Base-by-base conservation (phyloP, 768 basidiomycete genomes). In the Pleurotus platypus region DNA sequence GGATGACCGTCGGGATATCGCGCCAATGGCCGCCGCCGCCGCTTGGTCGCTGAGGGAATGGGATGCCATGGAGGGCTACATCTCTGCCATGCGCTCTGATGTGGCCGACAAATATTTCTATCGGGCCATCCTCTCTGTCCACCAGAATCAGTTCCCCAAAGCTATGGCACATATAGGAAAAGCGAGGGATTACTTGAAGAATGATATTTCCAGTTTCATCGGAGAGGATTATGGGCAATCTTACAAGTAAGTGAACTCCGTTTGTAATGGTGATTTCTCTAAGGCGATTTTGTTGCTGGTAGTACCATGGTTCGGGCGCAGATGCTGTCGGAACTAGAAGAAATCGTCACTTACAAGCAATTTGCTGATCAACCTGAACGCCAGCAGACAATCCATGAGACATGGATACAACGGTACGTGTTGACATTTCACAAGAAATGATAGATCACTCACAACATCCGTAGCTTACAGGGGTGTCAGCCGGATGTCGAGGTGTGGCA, bases 401-500 rank as follows among this genome's bases (percentile, higher is more conserved):
- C 96, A 0, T 99, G 97, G 97, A 92, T 96, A 86, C 94, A 94
- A 67, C 81, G 96, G 93, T 92, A 58, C 60, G 16, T 4, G 5
- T 26, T 47, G n/a, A 18, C 27, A 9, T 35, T 47, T 1, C 16
- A 35, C 30, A n/a, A 3, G 12, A 15, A 45, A 5, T 42, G 22
- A 35, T 22, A 4, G 18, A 13, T 49, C 16, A 57, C 43, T 55
- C 24, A 51, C 54, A 35, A 35, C 5, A 26, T 11, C 59, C 22
- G 7, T 59, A 95, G 95, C 58, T 72, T 99, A 40, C 89, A 92
- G 75, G 97, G 94, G 1, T 97, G 95, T 71, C 94, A 98, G 67
- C 92, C 93, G 20, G 97, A 98, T 64, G 96, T 98, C 39, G 97
- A 99, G 71, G 94, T 97, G 5, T 99, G 97, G 97, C 97, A 98